Percentiles rank a stretch among this genome's conserved stretches.
These are phyloP conservation scores for Beauveria sp. DNA, from an alignment of 2,329 filamentous ascomycete genomes.

Conservation along the genomic window DNA sequence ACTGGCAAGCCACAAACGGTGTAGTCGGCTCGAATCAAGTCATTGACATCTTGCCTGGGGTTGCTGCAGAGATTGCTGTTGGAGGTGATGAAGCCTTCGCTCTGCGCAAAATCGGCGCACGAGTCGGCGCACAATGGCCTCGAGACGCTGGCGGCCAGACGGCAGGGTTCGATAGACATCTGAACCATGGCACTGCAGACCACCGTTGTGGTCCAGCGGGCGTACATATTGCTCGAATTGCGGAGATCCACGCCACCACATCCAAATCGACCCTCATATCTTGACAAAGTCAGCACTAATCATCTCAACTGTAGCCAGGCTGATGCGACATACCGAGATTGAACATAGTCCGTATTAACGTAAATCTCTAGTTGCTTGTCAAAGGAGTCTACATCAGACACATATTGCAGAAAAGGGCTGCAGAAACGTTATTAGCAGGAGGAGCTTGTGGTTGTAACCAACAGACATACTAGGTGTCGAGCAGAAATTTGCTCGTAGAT, in stretches of 20 bases:
- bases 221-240: conserved; percentile 77
- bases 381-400: conserved; percentile 69
- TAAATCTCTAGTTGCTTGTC: conserved; percentile 68
- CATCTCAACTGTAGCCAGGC: not conserved
- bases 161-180: conserved; percentile 68
- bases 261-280: conserved; percentile 75
- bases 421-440: conserved; percentile 17
- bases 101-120: conserved; percentile 80
- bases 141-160: conserved; percentile 54
- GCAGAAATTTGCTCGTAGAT: conserved; percentile 52
- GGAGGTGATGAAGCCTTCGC: conserved; percentile 76
- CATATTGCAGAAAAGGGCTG: conserved; percentile 79
- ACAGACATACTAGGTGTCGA: conserved; percentile 51
- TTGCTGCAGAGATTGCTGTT: conserved; percentile 66
- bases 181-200: conserved; percentile 93
- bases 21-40: conserved; percentile 85
- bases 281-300: conserved; percentile 39
- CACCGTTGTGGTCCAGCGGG: conserved; percentile 84
- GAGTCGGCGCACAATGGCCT: conserved; percentile 80
- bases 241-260: conserved; percentile 70
- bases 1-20: conserved; percentile 78
- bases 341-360: conserved; percentile 66
- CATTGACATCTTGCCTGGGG: conserved; percentile 56
- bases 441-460: not conserved
- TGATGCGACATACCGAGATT: conserved; percentile 57